Evolutionary conservation across 23 red algal species (phyloP).

Genomic region (Gracilaria vermiculophylla): DNA sequence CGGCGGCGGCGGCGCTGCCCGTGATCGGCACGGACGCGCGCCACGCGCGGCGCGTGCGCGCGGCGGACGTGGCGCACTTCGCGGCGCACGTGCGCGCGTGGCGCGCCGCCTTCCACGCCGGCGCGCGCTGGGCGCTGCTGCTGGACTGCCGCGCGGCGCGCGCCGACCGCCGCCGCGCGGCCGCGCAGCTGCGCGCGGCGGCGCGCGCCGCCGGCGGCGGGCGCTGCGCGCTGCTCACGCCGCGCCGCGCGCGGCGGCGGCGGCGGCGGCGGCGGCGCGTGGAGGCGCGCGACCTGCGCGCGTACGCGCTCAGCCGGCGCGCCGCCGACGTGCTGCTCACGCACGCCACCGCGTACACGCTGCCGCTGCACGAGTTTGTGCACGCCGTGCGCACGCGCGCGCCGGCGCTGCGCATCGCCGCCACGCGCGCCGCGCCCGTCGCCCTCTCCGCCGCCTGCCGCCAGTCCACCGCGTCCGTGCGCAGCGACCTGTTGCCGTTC

Average conservation of each 20-base stretch:
- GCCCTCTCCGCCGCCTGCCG: not conserved
- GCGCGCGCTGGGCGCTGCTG: not conserved
- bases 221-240: not conserved
- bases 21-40: conserved; percentile 16
- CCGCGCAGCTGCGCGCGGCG: not conserved
- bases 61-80: not conserved
- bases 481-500: not conserved
- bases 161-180: not conserved
- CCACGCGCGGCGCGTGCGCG: not conserved
- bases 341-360: not conserved
- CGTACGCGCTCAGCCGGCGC: not conserved
- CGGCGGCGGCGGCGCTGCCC: not conserved
- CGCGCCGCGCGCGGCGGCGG: not conserved
- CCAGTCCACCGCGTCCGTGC: not conserved
- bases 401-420: not conserved
- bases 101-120: conserved; percentile 13
- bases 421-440: too few species aligned
- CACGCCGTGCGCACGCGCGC: not conserved
- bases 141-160: not conserved
- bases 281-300: not conserved
- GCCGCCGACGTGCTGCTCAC: not conserved
- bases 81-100: not conserved
- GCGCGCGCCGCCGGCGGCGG: not conserved
- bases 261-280: too few species aligned
- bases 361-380: not conserved